phyloP scores from a whole-genome alignment of 202 grass and related monocot species.

The Setaria italica region DNA sequence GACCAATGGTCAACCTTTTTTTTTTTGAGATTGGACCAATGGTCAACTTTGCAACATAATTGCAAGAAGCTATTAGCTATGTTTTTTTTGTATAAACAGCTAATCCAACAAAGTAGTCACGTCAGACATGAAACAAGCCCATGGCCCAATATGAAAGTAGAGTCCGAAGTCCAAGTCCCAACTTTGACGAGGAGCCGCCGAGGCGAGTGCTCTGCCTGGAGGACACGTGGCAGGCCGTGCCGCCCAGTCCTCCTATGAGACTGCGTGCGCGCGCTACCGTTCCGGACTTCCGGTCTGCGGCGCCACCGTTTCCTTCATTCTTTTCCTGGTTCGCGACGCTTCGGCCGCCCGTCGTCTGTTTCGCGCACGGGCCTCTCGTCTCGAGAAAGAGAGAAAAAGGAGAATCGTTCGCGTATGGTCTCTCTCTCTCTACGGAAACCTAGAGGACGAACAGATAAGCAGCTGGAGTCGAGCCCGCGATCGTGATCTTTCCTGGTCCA shows the following conservation, averaged over 20 bases:
- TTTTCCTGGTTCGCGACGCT: not conserved
- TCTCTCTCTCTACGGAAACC: slow-evolving; percentile 27
- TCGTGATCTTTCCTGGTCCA: not conserved
- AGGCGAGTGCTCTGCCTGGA: not conserved
- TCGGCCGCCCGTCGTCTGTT: not conserved
- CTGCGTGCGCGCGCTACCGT: not conserved
- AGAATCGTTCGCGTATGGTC: not conserved
- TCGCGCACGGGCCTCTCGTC: not conserved
- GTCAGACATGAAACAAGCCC: no score
- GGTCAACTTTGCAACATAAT: no score
- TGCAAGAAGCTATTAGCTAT: no score
- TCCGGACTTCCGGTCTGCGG: not conserved
- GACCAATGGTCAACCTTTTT: no score
- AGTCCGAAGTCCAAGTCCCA: not conserved
- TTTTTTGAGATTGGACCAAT: no score
- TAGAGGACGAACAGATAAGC: not conserved
- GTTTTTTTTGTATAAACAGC: no score
- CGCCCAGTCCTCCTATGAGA: not conserved
- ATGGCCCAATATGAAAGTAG: no score
- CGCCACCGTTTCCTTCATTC: not conserved
- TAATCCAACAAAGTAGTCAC: no score
- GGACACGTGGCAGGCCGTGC: slow-evolving; percentile 33
- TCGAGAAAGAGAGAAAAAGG: not conserved
- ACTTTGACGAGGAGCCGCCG: not conserved
- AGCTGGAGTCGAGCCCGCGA: not conserved